Percentiles rank a stretch among this genome's conserved stretches.
Evolutionary conservation across 2,329 filamentous ascomycete genomes (phyloP).

Genomic region (Fusarium sp.): DNA sequence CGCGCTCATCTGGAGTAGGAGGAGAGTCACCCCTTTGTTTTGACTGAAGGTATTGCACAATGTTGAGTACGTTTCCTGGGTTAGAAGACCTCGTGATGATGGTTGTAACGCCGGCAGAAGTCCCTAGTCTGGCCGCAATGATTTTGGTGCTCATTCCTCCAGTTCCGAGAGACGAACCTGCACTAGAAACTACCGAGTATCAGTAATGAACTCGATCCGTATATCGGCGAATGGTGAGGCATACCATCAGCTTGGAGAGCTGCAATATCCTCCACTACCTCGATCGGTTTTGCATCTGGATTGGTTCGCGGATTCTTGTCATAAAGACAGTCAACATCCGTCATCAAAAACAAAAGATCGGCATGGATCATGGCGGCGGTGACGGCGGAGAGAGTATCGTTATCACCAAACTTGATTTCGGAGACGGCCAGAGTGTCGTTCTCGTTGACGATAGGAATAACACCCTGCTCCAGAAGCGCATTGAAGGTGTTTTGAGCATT

Average conservation of each 20-base stretch:
- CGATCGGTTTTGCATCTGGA: constrained; percentile 86
- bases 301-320: constrained; percentile 91
- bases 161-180: constrained; percentile 88
- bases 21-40: constrained; percentile 29
- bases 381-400: constrained; percentile 95
- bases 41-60: constrained; percentile 72
- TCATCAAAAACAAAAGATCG: constrained; percentile 98
- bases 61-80: constrained; percentile 88
- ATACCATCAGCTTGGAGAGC: constrained; percentile 81
- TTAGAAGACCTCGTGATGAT: constrained; percentile 95
- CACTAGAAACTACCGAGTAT: constrained; percentile 73
- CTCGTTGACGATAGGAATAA: constrained; percentile 98
- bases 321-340: constrained; percentile 96
- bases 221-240: constrained; percentile 15
- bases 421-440: constrained; percentile 97
- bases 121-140: constrained; percentile 88
- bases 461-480: constrained; percentile 90
- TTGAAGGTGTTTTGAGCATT: constrained; percentile 97
- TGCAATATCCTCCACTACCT: constrained; percentile 89
- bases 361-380: constrained; percentile 97
- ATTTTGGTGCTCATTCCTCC: constrained; percentile 99
- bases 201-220: constrained; percentile 14
- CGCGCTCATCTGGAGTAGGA: constrained; percentile 41
- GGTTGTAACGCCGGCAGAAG: constrained; percentile 93
- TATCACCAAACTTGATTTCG: constrained; percentile 99